A percentile compares a stretch with the other conserved stretches of the same genome.
phyloP scores from a whole-genome alignment of 768 basidiomycete genomes.

The Xerocomellus chrysenteron region DNA sequence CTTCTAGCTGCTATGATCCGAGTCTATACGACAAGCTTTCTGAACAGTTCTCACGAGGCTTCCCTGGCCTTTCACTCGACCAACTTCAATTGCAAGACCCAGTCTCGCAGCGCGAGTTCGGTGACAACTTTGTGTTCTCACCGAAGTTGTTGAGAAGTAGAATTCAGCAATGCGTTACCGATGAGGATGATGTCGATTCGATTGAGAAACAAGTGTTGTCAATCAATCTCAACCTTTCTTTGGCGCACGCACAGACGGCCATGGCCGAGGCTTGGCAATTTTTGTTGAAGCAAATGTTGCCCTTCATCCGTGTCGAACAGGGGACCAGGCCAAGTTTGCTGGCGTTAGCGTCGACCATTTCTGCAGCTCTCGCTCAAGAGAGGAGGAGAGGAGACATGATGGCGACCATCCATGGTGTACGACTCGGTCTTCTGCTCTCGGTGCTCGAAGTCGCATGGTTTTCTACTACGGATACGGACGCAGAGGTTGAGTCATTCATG shows the following conservation, averaged over 20 bases:
- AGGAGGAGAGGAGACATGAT: slow-evolving; percentile 80
- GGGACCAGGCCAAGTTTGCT: slow-evolving; percentile 56
- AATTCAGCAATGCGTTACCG: slow-evolving; percentile 41
- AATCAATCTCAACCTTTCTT: slow-evolving; percentile 85
- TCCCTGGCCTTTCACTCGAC: slow-evolving; percentile 61
- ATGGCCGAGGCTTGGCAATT: slow-evolving; percentile 78
- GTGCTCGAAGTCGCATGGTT: slow-evolving; percentile 84
- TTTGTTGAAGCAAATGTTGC: slow-evolving; percentile 61
- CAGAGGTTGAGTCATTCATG: slow-evolving; percentile 59
- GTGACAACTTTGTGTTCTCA: slow-evolving; percentile 78
- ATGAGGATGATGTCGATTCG: slow-evolving; percentile 42
- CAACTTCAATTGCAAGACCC: slow-evolving; percentile 65
- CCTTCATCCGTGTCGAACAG: slow-evolving; percentile 63
- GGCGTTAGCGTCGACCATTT: slow-evolving; percentile 59
- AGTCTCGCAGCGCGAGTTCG: slow-evolving; percentile 68
- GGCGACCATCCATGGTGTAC: slow-evolving; percentile 72
- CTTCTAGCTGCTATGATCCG: slow-evolving; percentile 70
- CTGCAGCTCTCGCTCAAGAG: slow-evolving; percentile 66
- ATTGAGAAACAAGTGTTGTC: slow-evolving; percentile 62
- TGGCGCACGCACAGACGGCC: slow-evolving; percentile 74
- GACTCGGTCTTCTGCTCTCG: slow-evolving; percentile 70
- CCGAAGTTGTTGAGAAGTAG: slow-evolving; percentile 56
- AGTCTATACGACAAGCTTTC: slow-evolving; percentile 62
- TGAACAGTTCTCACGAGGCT: slow-evolving; percentile 47
- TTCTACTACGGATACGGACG: slow-evolving; percentile 50